Base-by-base conservation (phyloP, 1,284 basidiomycete species). In the Cryptococcus maquisensis region DNA sequence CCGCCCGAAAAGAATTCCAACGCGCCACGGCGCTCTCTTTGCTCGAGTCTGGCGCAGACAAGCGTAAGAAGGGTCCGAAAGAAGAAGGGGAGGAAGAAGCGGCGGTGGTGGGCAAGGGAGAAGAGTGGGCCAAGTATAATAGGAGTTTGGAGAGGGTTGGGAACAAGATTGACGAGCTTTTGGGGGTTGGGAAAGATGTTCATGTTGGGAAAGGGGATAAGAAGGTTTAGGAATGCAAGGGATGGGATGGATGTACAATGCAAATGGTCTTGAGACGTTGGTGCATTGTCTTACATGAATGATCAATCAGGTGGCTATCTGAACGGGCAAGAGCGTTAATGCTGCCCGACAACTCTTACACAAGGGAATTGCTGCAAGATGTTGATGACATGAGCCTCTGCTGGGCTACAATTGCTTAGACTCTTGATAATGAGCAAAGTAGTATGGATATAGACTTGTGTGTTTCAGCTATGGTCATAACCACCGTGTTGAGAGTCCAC, bases 1-100 rank as follows among this genome's bases (percentile, higher is more conserved):
- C 68, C 38, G 81, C 83, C 13, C 65, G 81, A 13, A 79, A 82
- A 53, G 82, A 79, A 64, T 86, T 82, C 55, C 81, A 84, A 62
- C 79, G 82, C 10, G 84, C 84, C 9, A 77, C 85, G 57, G 54
- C 50, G 23, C 61, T 74, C 6, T 54, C 56, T 26, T 58, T 58
- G 3, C 35, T 59, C 3, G 68, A 69, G 86, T 76, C 77, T 78
- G 55, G 48, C 28, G 28, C 28, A 32, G 28, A 32, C 28, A 32
- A 32, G 28, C 28, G 28, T 32, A 32, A 32, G 9, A 63, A 65
- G 42, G 64, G 60, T 21, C 65, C 62, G 5, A 66, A 58, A 13
- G 50, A 59, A 50, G 58, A 60, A 28, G 62, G 62, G 52, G 71
- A 72, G 50, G 51, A 49, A 23, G 60, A 65, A 15, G 57, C 47